These are phyloP conservation scores for Pichia thaimueangensis DNA, from an alignment of 805 yeast species.

Conservation along the genomic window DNA sequence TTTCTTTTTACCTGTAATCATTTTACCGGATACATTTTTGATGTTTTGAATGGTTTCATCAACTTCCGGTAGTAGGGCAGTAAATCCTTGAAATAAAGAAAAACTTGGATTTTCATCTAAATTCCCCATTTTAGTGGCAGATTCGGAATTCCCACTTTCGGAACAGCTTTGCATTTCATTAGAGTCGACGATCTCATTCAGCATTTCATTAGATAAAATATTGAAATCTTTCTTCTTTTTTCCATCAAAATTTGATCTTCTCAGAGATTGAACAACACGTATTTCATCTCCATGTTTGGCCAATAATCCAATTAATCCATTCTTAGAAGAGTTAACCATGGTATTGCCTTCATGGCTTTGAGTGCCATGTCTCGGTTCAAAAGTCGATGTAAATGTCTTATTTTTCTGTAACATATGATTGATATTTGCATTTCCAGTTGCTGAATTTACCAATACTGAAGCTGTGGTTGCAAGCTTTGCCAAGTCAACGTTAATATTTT, in stretches of 20 bases:
- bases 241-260: conserved; percentile 8
- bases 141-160: conserved; percentile 3
- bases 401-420: conserved; percentile 10
- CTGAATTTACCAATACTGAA: conserved; percentile 38
- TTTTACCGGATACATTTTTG: conserved; percentile 4
- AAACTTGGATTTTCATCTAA: conserved; percentile 24
- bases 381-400: conserved; percentile 2
- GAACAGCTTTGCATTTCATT: not conserved
- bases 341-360: conserved; percentile 10
- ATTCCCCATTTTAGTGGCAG: not conserved
- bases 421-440: conserved; percentile 16
- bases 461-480: conserved; percentile 51
- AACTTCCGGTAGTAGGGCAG: conserved; percentile 49
- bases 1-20: conserved; percentile 5
- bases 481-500: conserved; percentile 22
- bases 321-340: conserved; percentile 7
- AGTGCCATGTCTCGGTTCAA: conserved; percentile 12
- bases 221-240: conserved; percentile 36
- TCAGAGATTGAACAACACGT: conserved; percentile 2
- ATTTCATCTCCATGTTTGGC: conserved; percentile 9
- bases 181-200: conserved; percentile 44
- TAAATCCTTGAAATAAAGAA: conserved; percentile 65
- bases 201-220: conserved; percentile 54
- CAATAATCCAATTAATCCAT: conserved; percentile 8
- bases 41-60: conserved; percentile 34